Conservation (phyloP, 306 rosid species). For the Alnus rubra region DNA sequence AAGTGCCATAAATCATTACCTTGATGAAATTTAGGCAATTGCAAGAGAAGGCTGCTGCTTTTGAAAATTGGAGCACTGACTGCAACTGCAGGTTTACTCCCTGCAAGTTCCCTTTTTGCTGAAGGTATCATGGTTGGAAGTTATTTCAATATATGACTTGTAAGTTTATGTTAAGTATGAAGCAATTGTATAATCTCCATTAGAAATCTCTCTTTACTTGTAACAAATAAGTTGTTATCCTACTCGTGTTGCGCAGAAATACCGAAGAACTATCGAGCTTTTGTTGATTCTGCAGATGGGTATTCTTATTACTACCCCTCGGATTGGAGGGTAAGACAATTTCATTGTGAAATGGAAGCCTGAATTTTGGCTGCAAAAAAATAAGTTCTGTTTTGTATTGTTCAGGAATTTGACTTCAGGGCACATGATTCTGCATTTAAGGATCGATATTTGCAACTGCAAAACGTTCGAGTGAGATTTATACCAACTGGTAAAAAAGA, state of each 20-base stretch:
- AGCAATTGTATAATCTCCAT: neutral
- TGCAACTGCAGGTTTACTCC: slow-evolving; percentile 53
- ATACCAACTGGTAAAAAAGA: slow-evolving; percentile 85
- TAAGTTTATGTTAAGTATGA: neutral
- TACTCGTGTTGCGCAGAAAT: slow-evolving; percentile 46
- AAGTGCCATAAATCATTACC: neutral
- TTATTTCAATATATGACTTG: neutral
- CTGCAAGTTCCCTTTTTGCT: slow-evolving; percentile 60
- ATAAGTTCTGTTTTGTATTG: slow-evolving; percentile 17
- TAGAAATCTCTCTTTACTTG: neutral
- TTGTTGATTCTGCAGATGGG: slow-evolving; percentile 81
- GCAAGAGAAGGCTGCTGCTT: slow-evolving; percentile 71
- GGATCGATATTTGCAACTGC: slow-evolving; percentile 75
- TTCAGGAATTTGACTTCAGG: slow-evolving; percentile 87
- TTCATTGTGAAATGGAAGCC: slow-evolving; percentile 9
- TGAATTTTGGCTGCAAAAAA: neutral
- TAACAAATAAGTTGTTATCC: slow-evolving; percentile 7
- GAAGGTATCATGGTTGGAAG: slow-evolving; percentile 52
- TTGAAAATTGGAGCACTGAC: slow-evolving; percentile 76
- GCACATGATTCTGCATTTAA: slow-evolving; percentile 98
- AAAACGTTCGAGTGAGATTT: slow-evolving; percentile 89
- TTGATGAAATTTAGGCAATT: slow-evolving; percentile 43
- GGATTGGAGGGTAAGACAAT: slow-evolving; percentile 87
- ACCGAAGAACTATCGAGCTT: slow-evolving; percentile 64
- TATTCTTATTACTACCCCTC: slow-evolving; percentile 81